phyloP scores from a whole-genome alignment of 2,329 filamentous ascomycete species.

The Fusarium nematophilum region DNA sequence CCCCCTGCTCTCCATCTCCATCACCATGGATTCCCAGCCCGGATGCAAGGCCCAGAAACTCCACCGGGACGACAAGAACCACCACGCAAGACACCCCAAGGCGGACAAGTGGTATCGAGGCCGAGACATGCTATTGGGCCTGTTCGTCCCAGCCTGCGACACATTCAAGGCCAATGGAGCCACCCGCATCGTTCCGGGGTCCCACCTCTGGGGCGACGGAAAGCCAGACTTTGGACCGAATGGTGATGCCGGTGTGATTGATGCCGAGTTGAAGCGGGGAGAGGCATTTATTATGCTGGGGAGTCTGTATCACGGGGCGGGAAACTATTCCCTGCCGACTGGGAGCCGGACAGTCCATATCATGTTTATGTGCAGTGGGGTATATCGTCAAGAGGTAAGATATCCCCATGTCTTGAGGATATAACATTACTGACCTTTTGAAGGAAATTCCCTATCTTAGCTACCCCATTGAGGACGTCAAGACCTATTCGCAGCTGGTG shows the following conservation, averaged over 20 bases:
- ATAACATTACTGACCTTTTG: neutral
- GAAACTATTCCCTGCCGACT: constrained; percentile 43
- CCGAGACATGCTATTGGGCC: constrained; percentile 50
- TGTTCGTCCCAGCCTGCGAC: constrained; percentile 52
- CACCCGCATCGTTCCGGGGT: constrained; percentile 51
- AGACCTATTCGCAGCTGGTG: constrained; percentile 50
- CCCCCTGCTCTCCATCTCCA: constrained; percentile 51
- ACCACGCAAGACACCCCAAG: constrained; percentile 48
- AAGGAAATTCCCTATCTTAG: constrained; percentile 38
- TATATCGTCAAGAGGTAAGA: constrained; percentile 49
- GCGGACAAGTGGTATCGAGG: constrained; percentile 27
- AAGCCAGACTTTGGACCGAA: constrained; percentile 49
- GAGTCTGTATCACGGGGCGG: constrained; percentile 52
- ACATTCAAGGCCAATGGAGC: constrained; percentile 51
- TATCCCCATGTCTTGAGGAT: no score
- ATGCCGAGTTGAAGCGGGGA: constrained; percentile 49
- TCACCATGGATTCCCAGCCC: constrained; percentile 51
- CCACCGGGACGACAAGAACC: constrained; percentile 54
- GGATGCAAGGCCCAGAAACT: constrained; percentile 48
- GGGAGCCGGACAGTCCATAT: constrained; percentile 51
- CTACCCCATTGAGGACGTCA: constrained; percentile 53
- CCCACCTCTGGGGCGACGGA: constrained; percentile 53
- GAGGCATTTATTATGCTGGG: constrained; percentile 54
- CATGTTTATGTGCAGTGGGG: constrained; percentile 53
- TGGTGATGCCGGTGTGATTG: constrained; percentile 38